Conservation (phyloP, 192 early-diverging fungal species). For the Dissophora globulifera region DNA sequence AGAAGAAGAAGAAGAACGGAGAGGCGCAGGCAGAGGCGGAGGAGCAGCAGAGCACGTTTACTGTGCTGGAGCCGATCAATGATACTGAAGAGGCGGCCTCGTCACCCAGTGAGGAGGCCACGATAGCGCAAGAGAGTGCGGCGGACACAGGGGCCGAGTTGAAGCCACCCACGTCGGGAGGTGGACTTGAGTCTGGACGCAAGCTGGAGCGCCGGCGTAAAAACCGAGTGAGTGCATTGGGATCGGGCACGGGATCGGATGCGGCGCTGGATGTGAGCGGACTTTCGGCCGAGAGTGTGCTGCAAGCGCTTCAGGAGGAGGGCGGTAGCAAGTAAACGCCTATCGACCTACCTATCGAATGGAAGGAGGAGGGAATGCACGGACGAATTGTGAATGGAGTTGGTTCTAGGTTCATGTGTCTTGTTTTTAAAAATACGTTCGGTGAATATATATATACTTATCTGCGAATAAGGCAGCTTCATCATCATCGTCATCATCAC, state of each 20-base stretch:
- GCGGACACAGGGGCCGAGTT: neutral
- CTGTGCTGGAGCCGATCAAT: neutral
- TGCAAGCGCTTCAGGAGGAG: conserved; percentile 46
- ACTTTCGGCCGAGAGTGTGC: conserved; percentile 45
- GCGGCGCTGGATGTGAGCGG: conserved; percentile 11
- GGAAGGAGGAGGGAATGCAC: too few relatives aligned
- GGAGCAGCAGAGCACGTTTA: neutral
- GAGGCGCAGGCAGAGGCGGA: neutral
- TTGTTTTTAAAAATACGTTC: too few relatives aligned
- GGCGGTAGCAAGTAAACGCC: conserved; percentile 5
- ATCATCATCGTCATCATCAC: too few relatives aligned
- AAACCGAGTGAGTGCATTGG: conserved; percentile 30
- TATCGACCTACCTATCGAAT: too few relatives aligned
- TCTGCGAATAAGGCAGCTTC: too few relatives aligned
- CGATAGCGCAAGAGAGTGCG: neutral
- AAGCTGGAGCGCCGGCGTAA: conserved; percentile 46
- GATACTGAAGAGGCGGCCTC: neutral
- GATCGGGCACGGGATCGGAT: neutral
- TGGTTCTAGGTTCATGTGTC: too few relatives aligned
- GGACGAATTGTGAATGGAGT: too few relatives aligned
- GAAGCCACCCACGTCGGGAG: neutral
- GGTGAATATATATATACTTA: too few relatives aligned
- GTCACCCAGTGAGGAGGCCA: neutral
- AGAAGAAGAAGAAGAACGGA: neutral
- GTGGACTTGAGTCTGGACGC: conserved; percentile 34